Conservation (phyloP, 192 early-diverging fungal species). For the Funneliformis mosseae region DNA sequence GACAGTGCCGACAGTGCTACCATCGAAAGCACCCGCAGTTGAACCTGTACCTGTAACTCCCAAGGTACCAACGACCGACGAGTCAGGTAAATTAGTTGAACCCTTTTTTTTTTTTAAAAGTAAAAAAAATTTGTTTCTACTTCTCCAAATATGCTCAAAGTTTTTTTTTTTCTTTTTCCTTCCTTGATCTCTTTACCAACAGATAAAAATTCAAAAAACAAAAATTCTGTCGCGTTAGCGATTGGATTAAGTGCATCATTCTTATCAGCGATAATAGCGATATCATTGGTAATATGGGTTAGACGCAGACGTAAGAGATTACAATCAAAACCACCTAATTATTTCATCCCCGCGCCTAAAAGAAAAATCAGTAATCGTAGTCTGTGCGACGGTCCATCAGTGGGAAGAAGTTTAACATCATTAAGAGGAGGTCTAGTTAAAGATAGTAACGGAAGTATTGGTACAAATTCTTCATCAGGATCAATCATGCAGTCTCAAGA, state of each 20-base stretch:
- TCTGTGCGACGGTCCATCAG: background rate
- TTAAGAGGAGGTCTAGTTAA: background rate
- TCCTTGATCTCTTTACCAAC: background rate
- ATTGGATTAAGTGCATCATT: background rate
- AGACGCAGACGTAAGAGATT: background rate
- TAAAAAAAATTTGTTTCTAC: too few relatives aligned
- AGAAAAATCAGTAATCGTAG: background rate
- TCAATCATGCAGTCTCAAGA: background rate
- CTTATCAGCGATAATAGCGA: background rate
- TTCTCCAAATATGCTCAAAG: too few relatives aligned
- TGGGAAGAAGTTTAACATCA: background rate
- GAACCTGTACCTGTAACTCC: too few relatives aligned
- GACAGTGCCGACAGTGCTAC: too few relatives aligned
- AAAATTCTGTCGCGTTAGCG: background rate
- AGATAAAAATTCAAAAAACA: background rate
- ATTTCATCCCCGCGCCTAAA: background rate
- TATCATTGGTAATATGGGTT: background rate
- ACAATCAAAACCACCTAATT: background rate
- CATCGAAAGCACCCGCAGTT: too few relatives aligned
- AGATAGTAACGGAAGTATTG: background rate
- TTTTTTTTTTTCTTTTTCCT: too few relatives aligned
- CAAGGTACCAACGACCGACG: too few relatives aligned
- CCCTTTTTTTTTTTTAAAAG: too few relatives aligned
- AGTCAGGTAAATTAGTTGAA: too few relatives aligned
- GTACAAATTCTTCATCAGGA: background rate